Percentiles rank a stretch among this genome's conserved stretches.
Conservation (phyloP, 1,284 basidiomycete species). For the Lentinula novae-zelandiae region DNA sequence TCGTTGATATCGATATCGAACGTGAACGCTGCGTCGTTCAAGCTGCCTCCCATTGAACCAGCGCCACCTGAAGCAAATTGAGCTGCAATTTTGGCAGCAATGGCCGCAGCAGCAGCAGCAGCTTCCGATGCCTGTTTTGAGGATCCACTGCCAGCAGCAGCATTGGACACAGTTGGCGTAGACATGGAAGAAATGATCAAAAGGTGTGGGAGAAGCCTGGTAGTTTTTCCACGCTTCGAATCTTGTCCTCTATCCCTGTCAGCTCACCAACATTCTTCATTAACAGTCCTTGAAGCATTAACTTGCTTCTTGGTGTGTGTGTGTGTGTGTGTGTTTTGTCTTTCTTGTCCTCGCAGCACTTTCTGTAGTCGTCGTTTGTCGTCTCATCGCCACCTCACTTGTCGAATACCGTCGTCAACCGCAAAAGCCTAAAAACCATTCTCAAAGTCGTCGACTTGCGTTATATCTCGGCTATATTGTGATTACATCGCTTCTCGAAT, state of each 20-base stretch:
- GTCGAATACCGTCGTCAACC: too few species aligned
- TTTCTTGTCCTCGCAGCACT: constrained; percentile 25
- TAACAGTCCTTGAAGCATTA: constrained; percentile 60
- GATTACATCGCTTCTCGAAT: too few species aligned
- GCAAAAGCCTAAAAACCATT: too few species aligned
- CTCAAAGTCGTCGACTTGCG: not conserved
- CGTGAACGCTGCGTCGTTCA: constrained; percentile 80
- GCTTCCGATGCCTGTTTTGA: constrained; percentile 34
- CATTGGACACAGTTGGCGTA: not conserved
- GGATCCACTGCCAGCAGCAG: constrained; percentile 13
- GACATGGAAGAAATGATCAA: not conserved
- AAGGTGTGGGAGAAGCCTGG: not conserved
- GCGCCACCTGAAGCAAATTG: constrained; percentile 57
- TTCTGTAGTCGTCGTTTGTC: too few species aligned
- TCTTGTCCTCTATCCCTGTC: too few species aligned
- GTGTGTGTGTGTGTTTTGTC: constrained; percentile 21
- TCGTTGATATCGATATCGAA: constrained; percentile 98
- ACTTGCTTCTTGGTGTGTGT: constrained; percentile 56
- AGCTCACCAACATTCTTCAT: too few species aligned
- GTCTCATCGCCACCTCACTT: too few species aligned
- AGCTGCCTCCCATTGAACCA: constrained; percentile 43
- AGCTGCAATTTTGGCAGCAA: constrained; percentile 90
- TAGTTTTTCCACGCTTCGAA: too few species aligned
- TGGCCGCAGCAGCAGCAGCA: constrained; percentile 79
- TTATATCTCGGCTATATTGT: constrained; percentile 18